Evolutionary conservation across 192 early-diverging fungal genomes (phyloP).

Genomic region (Gorgonomyces haynaldii): DNA sequence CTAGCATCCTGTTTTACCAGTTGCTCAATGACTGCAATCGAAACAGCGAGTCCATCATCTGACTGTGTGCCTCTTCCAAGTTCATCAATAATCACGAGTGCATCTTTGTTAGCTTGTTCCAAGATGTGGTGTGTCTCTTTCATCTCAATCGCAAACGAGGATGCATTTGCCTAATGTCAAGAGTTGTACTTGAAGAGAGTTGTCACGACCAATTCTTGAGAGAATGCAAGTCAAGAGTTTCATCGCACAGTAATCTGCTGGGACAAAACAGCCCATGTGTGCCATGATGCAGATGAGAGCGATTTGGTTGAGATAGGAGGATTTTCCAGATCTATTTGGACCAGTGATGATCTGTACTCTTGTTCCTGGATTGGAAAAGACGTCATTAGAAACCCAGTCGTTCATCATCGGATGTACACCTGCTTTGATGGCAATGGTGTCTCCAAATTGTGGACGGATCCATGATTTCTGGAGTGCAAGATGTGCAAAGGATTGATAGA

Average conservation of each 20-base stretch:
- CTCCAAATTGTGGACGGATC: constrained; percentile 69
- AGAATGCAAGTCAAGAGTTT: constrained; percentile 62
- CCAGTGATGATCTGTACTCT: constrained; percentile 76
- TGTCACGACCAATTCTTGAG: constrained; percentile 64
- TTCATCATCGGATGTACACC: constrained; percentile 63
- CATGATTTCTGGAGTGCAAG: background rate
- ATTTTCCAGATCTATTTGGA: constrained; percentile 82
- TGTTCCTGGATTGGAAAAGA: constrained; percentile 34
- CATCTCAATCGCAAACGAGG: constrained; percentile 84
- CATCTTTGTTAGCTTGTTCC: constrained; percentile 51
- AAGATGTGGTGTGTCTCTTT: constrained; percentile 72
- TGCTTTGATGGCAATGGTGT: constrained; percentile 60
- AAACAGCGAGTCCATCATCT: constrained; percentile 58
- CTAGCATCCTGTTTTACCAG: constrained; percentile 44
- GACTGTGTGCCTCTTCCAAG: constrained; percentile 66
- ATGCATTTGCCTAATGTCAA: no score
- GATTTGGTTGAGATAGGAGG: constrained; percentile 73
- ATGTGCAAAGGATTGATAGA: constrained; percentile 64
- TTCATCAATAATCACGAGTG: constrained; percentile 83
- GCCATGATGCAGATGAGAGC: constrained; percentile 70
- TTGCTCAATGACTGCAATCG: constrained; percentile 62
- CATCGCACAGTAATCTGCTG: constrained; percentile 67
- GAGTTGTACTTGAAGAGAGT: constrained; percentile 38
- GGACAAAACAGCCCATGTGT: constrained; percentile 74
- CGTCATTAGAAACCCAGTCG: constrained; percentile 61